These are phyloP conservation scores for Dactylorhiza incarnata DNA, from an alignment of 106 monocot genomes.

Conservation along the genomic window DNA sequence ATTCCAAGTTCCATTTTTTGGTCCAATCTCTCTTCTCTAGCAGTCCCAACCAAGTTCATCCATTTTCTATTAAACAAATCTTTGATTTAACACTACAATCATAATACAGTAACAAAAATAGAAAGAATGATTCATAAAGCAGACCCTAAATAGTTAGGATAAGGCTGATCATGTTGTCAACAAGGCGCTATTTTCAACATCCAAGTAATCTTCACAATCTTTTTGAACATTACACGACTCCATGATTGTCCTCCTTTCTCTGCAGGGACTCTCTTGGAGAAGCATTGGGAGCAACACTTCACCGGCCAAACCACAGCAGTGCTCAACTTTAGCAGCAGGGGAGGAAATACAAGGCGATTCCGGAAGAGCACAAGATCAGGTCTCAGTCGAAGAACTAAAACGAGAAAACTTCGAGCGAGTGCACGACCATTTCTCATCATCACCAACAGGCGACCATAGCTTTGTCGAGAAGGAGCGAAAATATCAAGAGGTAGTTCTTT, in stretches of 20 bases:
- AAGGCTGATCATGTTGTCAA: too few species aligned
- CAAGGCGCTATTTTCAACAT: too few species aligned
- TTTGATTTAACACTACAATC: too few species aligned
- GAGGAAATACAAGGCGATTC: background rate
- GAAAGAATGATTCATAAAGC: too few species aligned
- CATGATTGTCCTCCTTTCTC: background rate
- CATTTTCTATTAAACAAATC: too few species aligned
- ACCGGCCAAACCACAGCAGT: background rate
- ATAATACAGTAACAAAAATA: too few species aligned
- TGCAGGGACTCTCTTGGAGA: slow-evolving; percentile 27
- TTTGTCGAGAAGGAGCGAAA: slow-evolving; percentile 2
- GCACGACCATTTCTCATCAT: slow-evolving; percentile 15
- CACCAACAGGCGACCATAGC: slow-evolving; percentile 13
- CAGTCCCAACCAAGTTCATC: too few species aligned
- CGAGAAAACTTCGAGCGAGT: slow-evolving; percentile 12
- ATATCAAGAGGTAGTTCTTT: slow-evolving; percentile 18
- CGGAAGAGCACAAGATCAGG: background rate
- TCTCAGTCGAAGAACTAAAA: background rate
- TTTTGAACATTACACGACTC: background rate
- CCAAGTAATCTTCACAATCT: background rate
- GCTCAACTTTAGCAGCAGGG: slow-evolving; percentile 1
- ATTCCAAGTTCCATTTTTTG: too few species aligned
- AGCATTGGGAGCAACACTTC: slow-evolving; percentile 9
- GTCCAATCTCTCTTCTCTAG: too few species aligned
- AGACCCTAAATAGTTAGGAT: too few species aligned